Evolutionary conservation across 805 yeast genomes (phyloP).

Genomic region (Tetrapisispora iriomotensis): DNA sequence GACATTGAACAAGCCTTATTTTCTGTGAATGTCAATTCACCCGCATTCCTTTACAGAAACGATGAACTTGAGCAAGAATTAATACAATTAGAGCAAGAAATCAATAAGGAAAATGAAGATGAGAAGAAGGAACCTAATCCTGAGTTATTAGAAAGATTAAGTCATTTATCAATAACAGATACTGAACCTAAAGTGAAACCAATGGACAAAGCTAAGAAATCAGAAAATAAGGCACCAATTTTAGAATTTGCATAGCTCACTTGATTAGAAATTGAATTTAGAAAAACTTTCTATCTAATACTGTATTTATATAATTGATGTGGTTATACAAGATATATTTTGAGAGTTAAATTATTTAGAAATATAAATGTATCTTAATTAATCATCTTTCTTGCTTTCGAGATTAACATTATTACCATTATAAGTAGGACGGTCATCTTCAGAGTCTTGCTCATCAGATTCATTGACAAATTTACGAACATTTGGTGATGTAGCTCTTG

Average conservation of each 20-base stretch:
- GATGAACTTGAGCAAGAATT: conserved; percentile 34
- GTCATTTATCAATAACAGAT: conserved; percentile 14
- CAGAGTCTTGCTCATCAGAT: conserved; percentile 19
- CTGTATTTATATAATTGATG: too few relatives aligned
- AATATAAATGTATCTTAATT: too few relatives aligned
- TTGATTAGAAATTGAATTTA: too few relatives aligned
- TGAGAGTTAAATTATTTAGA: background rate
- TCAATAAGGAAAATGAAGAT: conserved; percentile 2
- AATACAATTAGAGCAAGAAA: conserved; percentile 27
- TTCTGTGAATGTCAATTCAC: conserved; percentile 3
- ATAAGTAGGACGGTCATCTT: conserved; percentile 38
- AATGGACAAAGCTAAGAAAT: conserved; percentile 1
- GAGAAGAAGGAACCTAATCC: conserved; percentile 4
- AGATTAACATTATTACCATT: conserved; percentile 48
- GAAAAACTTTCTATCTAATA: too few relatives aligned
- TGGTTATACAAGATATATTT: too few relatives aligned
- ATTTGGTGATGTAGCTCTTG: conserved; percentile 26
- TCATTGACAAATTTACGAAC: conserved; percentile 23
- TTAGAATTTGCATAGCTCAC: too few relatives aligned
- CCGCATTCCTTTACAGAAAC: conserved; percentile 23
- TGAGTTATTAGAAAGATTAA: conserved; percentile 18
- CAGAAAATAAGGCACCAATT: too few relatives aligned
- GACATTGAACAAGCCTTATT: conserved; percentile 28
- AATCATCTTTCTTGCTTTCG: conserved; percentile 37
- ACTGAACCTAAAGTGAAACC: background rate